Evolutionary conservation across 1,284 basidiomycete genomes (phyloP), one percentile per base, ranked within the genome.

Genomic region (Phylloporus sp.): DNA sequence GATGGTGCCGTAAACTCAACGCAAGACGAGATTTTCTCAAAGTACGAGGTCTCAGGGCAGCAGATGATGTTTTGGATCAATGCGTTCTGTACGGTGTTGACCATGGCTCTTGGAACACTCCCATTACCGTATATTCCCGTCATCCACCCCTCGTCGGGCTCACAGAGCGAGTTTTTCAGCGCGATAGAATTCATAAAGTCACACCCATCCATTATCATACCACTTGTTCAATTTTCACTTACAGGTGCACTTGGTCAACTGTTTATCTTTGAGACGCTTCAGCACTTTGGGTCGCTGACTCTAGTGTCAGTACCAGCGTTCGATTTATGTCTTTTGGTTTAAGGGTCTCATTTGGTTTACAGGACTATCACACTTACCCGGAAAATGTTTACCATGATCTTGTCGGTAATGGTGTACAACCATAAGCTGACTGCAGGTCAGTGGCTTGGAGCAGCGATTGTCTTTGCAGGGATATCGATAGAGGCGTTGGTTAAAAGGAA

Each of bases 41-140:
- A 85, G 29, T 89, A 91, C 81, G 86, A 88, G 52, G 89, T 97
- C 27, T 90, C 91, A 0, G 98, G 98, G 6, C 96, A 98, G 79
- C 97, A 99, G 80, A 98, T 99, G 96, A 99, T 99, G 98, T 92
- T 99, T 78, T 97, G 92, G 89, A 98, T 98, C 81, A 97, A 97
- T 79, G 76, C 91, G 39, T 91, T 96, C 81, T 92, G 92, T 78
- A 94, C 94, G 3, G 60, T 89, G 49, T 80, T 96, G 69, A 90
- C 91, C 12, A 82, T 87, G 8, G 78, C 88, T 45, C 85, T 96
- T 45, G 89, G 91, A 17, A 80, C 91, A 4, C 85, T 95, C 32
- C 90, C 91, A 4, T 81, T 92, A 47, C 90, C 92, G 5, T 87
- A 91, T 72, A 92, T 94, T 70, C 92, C 90, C n/a, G 89, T 90